These are phyloP conservation scores for Penicillium freii DNA, from an alignment of 2,329 filamentous ascomycete genomes.

Conservation along the genomic window DNA sequence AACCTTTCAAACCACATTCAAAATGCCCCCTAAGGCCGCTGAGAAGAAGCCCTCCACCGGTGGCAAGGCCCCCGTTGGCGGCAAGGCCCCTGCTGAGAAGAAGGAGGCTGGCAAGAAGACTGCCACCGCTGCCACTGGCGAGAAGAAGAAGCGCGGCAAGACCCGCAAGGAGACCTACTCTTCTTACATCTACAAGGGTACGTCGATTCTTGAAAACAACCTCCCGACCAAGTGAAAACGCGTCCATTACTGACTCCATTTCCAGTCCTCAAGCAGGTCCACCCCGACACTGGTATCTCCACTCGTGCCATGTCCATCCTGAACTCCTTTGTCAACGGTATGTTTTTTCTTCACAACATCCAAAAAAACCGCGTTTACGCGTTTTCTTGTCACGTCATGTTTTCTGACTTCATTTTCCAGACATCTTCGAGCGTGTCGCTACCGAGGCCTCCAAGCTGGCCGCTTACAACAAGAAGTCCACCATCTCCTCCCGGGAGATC, in stretches of 20 bases:
- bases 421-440: conserved; percentile 99
- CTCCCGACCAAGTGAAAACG: background rate
- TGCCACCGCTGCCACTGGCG: conserved; percentile 73
- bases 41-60: conserved; percentile 95
- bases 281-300: conserved; percentile 99
- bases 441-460: conserved; percentile 98
- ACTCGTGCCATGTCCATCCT: conserved; percentile 99
- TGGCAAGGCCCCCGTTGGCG: conserved; percentile 79
- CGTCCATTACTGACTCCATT: conserved; percentile 17
- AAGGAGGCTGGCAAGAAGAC: conserved; percentile 99
- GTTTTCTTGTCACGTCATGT: background rate
- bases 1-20: conserved; percentile 40
- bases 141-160: conserved; percentile 99
- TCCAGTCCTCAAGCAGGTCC: conserved; percentile 97
- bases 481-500: conserved; percentile 98
- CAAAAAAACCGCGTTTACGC: background rate
- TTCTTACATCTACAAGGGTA: conserved; percentile 99
- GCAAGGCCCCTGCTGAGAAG: conserved; percentile 87
- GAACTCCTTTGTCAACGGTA: conserved; percentile 99
- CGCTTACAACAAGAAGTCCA: conserved; percentile 99
- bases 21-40: conserved; percentile 97
- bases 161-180: conserved; percentile 99
- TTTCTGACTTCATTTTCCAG: conserved; percentile 46
- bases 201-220: conserved; percentile 32
- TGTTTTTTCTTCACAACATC: conserved; percentile 42